Base-by-base conservation (phyloP, 345 rosid species). In the Populus euphratica region DNA sequence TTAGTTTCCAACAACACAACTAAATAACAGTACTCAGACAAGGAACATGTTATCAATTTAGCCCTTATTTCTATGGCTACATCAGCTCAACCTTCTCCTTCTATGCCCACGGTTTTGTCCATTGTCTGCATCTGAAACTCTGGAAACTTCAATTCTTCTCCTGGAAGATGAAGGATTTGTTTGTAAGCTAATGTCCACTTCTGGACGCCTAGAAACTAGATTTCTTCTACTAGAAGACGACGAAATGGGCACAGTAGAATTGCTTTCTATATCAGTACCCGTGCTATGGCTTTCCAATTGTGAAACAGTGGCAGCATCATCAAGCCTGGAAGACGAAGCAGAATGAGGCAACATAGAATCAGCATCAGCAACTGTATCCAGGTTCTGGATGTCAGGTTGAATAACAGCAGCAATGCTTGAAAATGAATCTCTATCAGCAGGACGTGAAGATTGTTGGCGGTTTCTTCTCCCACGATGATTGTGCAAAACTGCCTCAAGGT, bases 401-500 rank as follows among this genome's bases (percentile, higher is more conserved):
- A 68, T 59, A 29, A 18, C 61, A 56, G 82, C 73, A 47, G 64
- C 50, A 6, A 72, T 73, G 20, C 73, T 81, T 1, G 85, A 78
- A 72, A 63, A 61, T 52, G 81, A 77, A 76, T 80, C 75, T 33
- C 84, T 74, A 77, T 74, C 84, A 47, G 74, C 78, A 36, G 70
- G 69, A 61, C 74, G 61, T 7, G 73, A 67, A 38, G 81, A 73
- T 41, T 79, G 83, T 72, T 79, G 70, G 56, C 67, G 78, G 70
- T 75, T 81, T 65, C 82, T 79, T 70, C 87, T 81, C 75, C 69
- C 20, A 68, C 76, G 79, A 75, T 56, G 64, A 21, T 78, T 73
- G 41, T 73, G 82, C 69, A 86, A 84, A 81, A 69, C 82, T 72
- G 82, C 80, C 81, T 78, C 86, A 9, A 85, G 85, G 69, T 85